phyloP scores from a whole-genome alignment of 768 basidiomycete species.

The Boletus huronensis region DNA sequence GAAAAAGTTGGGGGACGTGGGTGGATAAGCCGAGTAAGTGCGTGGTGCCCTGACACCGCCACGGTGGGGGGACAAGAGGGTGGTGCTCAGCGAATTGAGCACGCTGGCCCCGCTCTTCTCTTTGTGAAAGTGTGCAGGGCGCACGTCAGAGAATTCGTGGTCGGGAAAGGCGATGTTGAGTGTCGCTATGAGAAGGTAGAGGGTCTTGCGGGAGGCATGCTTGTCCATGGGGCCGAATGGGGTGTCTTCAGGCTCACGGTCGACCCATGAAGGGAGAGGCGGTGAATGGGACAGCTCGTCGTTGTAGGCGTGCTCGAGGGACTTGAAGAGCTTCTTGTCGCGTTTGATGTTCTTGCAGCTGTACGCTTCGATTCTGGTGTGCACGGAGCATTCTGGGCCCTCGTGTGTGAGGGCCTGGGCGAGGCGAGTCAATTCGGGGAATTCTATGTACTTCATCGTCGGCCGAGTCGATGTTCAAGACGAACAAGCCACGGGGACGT shows the following conservation, averaged over 20 bases:
- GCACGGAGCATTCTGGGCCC: constrained; percentile 83
- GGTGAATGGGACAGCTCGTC: constrained; percentile 78
- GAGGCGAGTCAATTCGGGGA: constrained; percentile 72
- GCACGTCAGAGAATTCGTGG: constrained; percentile 92
- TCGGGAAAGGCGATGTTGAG: constrained; percentile 98
- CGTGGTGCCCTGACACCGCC: constrained; percentile 66
- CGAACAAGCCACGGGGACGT: background rate
- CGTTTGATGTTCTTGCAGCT: constrained; percentile 96
- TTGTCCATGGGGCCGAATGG: constrained; percentile 92
- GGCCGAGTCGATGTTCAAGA: background rate
- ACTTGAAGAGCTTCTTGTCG: constrained; percentile 94
- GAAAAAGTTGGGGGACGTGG: constrained; percentile 67
- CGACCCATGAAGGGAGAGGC: constrained; percentile 77
- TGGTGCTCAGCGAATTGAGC: constrained; percentile 80
- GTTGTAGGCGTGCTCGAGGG: constrained; percentile 82
- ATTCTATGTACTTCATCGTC: constrained; percentile 86
- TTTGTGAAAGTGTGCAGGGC: constrained; percentile 84
- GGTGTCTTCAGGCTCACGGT: constrained; percentile 69
- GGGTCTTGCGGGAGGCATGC: constrained; percentile 80
- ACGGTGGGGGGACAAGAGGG: constrained; percentile 70
- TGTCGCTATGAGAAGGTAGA: constrained; percentile 93
- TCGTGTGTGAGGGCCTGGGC: constrained; percentile 80
- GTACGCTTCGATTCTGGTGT: constrained; percentile 94
- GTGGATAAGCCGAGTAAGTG: constrained; percentile 85
- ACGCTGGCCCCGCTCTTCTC: constrained; percentile 75